Evolutionary conservation across 192 early-diverging fungal species (phyloP).

Genomic region (Coemansia umbellata): DNA sequence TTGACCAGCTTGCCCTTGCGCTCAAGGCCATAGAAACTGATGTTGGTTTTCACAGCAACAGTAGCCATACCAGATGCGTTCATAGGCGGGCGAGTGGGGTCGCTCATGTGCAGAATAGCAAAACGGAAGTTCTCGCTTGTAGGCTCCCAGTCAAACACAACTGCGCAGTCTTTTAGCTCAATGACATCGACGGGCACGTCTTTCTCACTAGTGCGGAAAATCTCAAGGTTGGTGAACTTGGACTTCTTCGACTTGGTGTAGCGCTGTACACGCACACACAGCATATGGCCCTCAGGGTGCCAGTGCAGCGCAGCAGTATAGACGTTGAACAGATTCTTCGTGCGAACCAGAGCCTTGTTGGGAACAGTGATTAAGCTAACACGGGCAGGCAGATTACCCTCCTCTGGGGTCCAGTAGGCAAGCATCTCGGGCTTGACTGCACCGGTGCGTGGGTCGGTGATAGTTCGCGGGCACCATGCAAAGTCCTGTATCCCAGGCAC

Average conservation of each 20-base stretch:
- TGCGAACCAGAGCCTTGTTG: constrained; percentile 77
- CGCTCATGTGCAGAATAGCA: constrained; percentile 77
- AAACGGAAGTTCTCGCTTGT: constrained; percentile 72
- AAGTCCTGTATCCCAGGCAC: constrained; percentile 73
- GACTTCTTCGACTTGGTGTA: constrained; percentile 88
- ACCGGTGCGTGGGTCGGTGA: constrained; percentile 34
- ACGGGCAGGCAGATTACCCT: constrained; percentile 93
- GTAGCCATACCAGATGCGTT: constrained; percentile 51
- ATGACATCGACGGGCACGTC: constrained; percentile 96
- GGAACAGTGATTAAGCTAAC: constrained; percentile 90
- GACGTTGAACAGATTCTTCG: constrained; percentile 98
- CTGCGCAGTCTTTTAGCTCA: constrained; percentile 81
- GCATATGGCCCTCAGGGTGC: constrained; percentile 85
- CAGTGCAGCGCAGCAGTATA: constrained; percentile 84
- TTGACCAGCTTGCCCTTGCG: constrained; percentile 62
- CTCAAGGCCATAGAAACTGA: constrained; percentile 85
- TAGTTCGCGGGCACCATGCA: constrained; percentile 64
- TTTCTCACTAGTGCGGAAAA: constrained; percentile 88
- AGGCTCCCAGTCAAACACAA: constrained; percentile 96
- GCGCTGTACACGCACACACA: constrained; percentile 91
- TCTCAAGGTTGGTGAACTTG: constrained; percentile 85
- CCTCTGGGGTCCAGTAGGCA: constrained; percentile 95
- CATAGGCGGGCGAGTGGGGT: constrained; percentile 57
- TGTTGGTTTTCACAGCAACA: constrained; percentile 57
- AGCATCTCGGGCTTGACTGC: constrained; percentile 59